Evolutionary conservation across 208 protist species (phyloP).

Genomic region (Leishmania tropica): DNA sequence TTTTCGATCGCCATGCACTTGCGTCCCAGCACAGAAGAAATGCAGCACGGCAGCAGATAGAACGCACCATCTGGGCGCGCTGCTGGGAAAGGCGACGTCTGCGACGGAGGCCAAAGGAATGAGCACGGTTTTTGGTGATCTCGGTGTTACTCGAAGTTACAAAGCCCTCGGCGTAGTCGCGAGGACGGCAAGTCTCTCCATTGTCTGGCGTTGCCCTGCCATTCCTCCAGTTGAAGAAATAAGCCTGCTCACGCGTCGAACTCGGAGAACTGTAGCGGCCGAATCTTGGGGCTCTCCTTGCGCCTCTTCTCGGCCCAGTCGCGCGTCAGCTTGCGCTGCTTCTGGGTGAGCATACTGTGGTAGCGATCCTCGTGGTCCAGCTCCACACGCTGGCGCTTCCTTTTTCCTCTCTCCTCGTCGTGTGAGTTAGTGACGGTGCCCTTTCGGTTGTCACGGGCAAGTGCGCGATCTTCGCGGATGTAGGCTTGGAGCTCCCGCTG

Average conservation of each 20-base stretch:
- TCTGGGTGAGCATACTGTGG: slow-evolving; percentile 75
- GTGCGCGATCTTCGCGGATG: slow-evolving; percentile 69
- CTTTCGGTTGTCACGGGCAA: slow-evolving; percentile 65
- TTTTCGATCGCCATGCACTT: background rate
- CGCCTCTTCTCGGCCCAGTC: slow-evolving; percentile 77
- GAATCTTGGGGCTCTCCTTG: slow-evolving; percentile 53
- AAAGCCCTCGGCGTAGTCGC: background rate
- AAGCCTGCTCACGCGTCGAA: slow-evolving; percentile 58
- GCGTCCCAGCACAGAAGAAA: background rate
- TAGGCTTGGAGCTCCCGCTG: slow-evolving; percentile 56
- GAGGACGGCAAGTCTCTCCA: background rate
- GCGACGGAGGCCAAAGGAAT: background rate
- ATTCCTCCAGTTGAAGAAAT: background rate
- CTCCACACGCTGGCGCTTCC: slow-evolving; percentile 70
- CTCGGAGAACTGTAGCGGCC: slow-evolving; percentile 76
- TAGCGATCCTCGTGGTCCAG: slow-evolving; percentile 76
- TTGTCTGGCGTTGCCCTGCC: background rate
- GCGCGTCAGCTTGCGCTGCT: slow-evolving; percentile 80
- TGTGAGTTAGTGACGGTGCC: slow-evolving; percentile 32
- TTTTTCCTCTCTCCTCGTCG: slow-evolving; percentile 20
- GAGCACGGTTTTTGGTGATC: background rate
- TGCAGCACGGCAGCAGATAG: background rate
- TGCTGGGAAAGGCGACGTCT: background rate
- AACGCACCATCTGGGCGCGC: background rate
- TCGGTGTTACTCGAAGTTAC: slow-evolving; percentile 1